phyloP scores from a whole-genome alignment of 179 eudicot species.

The Camellia oleifera region DNA sequence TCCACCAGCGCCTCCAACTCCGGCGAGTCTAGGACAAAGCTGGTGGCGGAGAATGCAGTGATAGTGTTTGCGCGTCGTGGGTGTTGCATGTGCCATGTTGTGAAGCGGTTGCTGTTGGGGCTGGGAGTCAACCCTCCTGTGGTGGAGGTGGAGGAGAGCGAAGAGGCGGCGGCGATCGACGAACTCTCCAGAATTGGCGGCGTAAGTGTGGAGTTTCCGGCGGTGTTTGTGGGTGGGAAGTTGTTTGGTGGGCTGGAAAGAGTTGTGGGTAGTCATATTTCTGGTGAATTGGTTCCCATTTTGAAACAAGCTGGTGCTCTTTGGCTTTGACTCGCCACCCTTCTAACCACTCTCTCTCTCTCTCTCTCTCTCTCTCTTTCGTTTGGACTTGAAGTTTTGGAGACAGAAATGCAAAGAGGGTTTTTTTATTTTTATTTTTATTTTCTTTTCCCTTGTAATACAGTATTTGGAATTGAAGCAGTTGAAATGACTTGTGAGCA shows the following conservation, averaged over 20 bases:
- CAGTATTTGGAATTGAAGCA: not conserved
- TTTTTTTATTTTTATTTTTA: not conserved
- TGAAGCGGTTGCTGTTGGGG: slow-evolving; percentile 53
- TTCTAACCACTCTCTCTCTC: slow-evolving; percentile 2
- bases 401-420: not conserved
- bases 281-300: slow-evolving; percentile 82
- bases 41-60: slow-evolving; percentile 61
- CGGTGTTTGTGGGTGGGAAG: slow-evolving; percentile 75
- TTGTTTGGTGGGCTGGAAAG: slow-evolving; percentile 71
- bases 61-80: slow-evolving; percentile 63
- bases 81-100: slow-evolving; percentile 89
- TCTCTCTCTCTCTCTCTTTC: not conserved
- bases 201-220: slow-evolving; percentile 50
- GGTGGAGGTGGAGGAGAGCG: slow-evolving; percentile 43
- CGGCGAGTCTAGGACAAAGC: not conserved
- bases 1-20: slow-evolving; percentile 12
- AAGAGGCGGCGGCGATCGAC: slow-evolving; percentile 32
- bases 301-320: slow-evolving; percentile 74
- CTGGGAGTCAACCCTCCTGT: slow-evolving; percentile 73
- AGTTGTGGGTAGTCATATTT: slow-evolving; percentile 74
- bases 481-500: not conserved
- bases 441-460: not conserved
- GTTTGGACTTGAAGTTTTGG: not conserved
- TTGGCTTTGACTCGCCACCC: slow-evolving; percentile 52
- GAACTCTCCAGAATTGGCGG: slow-evolving; percentile 25